phyloP scores from a whole-genome alignment of 441 rosid genomes.

The Cnidoscolus chayamansa region DNA sequence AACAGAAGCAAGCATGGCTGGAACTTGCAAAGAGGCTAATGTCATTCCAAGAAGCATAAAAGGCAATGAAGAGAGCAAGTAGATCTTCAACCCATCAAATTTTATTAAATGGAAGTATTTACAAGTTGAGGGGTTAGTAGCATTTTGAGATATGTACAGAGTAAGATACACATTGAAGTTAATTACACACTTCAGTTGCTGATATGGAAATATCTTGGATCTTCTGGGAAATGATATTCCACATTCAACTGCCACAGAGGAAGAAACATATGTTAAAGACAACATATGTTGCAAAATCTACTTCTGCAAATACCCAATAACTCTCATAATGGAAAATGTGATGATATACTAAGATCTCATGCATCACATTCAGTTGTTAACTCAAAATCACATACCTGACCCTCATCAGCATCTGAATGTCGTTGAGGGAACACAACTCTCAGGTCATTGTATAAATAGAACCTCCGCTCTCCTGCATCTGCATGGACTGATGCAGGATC shows the following conservation, averaged over 20 bases:
- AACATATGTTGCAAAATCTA: no score
- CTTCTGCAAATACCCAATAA: neutral
- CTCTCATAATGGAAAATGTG: no score
- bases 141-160: conserved; percentile 40
- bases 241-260: conserved; percentile 66
- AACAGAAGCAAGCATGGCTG: no score
- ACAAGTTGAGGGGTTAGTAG: conserved; percentile 30
- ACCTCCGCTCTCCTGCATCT: conserved; percentile 56
- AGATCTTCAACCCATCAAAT: neutral
- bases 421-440: conserved; percentile 95
- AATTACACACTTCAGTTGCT: conserved; percentile 39
- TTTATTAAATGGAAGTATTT: conserved; percentile 25
- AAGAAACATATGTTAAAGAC: neutral
- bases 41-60: neutral
- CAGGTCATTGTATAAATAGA: conserved; percentile 85
- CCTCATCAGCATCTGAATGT: conserved; percentile 92
- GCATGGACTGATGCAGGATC: conserved; percentile 33
- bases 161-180: conserved; percentile 21
- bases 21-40: neutral
- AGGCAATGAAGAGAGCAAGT: neutral
- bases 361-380: no score
- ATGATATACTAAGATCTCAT: neutral
- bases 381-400: conserved; percentile 59
- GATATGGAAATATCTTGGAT: conserved; percentile 84
- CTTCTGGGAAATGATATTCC: conserved; percentile 87